Evolutionary conservation across 164 flowering plant species (phyloP).

Genomic region (Vitis labrusca): DNA sequence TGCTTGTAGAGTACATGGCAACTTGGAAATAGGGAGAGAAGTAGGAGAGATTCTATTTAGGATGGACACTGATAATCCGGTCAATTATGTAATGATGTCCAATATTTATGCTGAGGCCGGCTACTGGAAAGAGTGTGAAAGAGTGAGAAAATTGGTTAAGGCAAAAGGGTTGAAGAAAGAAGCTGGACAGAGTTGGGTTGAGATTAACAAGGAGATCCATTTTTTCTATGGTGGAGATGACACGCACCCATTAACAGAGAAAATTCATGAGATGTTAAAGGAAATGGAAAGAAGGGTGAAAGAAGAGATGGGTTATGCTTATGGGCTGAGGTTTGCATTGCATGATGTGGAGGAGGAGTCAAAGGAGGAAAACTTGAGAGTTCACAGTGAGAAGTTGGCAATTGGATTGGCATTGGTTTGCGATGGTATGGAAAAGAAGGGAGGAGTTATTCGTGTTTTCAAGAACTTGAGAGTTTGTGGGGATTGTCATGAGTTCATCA

Average conservation of each 20-base stretch:
- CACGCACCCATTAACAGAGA: conserved; percentile 48
- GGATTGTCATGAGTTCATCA: conserved; percentile 78
- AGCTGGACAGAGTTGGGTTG: conserved; percentile 81
- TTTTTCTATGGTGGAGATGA: conserved; percentile 69
- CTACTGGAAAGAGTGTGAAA: conserved; percentile 59
- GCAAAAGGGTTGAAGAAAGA: conserved; percentile 67
- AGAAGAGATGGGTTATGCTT: conserved; percentile 54
- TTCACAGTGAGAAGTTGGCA: conserved; percentile 80
- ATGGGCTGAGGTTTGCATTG: conserved; percentile 42
- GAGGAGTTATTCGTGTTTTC: conserved; percentile 52
- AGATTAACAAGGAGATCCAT: conserved; percentile 62
- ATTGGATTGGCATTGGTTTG: conserved; percentile 61
- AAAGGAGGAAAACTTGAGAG: conserved; percentile 61
- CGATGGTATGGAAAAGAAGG: conserved; percentile 34
- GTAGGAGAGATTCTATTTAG: conserved; percentile 60
- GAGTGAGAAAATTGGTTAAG: conserved; percentile 47
- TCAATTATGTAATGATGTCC: conserved; percentile 79
- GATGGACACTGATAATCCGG: conserved; percentile 60
- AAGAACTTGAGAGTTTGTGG: conserved; percentile 79
- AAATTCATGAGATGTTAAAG: conserved; percentile 41
- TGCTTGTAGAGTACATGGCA: conserved; percentile 73
- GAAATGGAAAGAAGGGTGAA: conserved; percentile 64
- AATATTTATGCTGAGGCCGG: conserved; percentile 70
- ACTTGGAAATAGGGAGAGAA: conserved; percentile 60
- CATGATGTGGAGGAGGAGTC: conserved; percentile 81